Conservation (phyloP, 305 asterid species). For the Coffea humblotiana region DNA sequence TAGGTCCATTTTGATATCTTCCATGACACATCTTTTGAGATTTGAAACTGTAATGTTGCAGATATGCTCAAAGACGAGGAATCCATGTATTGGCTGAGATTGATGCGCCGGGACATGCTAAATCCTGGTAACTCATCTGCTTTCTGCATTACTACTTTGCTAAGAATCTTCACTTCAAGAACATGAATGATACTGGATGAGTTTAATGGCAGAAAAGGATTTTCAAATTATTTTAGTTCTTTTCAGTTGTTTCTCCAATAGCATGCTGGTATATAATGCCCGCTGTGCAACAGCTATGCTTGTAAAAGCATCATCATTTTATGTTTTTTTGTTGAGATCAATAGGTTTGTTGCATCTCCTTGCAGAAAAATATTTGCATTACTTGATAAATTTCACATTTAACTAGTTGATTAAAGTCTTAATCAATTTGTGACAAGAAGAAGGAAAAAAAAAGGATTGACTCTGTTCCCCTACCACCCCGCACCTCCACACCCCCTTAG, state of each 20-base stretch:
- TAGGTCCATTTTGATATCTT: neutral
- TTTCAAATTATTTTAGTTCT: neutral
- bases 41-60: conserved; percentile 27
- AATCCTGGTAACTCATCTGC: conserved; percentile 61
- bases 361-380: neutral
- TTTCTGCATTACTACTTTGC: neutral
- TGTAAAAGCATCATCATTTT: neutral
- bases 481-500: too few species aligned
- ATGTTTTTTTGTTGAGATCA: neutral
- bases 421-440: neutral
- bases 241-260: neutral
- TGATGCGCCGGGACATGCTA: conserved; percentile 94
- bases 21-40: conserved; percentile 8
- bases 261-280: neutral
- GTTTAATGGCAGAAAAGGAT: neutral
- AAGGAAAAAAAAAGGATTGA: too few species aligned
- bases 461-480: neutral
- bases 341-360: neutral
- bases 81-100: conserved; percentile 88
- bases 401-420: neutral
- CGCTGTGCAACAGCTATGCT: neutral
- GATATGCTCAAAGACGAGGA: conserved; percentile 85
- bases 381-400: neutral
- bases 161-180: neutral
- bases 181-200: neutral